Evolutionary conservation across 768 basidiomycete species (phyloP), one percentile per base, ranked within the genome.

Genomic region (Rhodotorula diobovata): DNA sequence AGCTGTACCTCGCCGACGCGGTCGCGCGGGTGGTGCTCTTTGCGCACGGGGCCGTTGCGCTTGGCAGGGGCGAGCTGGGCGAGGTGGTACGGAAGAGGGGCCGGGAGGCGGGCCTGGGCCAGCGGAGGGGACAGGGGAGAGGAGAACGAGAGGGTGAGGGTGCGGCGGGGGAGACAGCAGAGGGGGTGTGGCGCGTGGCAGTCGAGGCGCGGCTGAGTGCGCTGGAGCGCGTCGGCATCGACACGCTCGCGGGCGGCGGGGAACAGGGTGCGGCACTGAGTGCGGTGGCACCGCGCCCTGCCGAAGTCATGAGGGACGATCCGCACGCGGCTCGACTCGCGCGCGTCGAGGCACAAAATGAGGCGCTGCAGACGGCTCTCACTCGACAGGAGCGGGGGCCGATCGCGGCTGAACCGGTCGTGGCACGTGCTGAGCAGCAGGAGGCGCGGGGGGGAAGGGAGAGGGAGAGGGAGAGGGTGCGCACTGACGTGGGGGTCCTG

Each of bases 1-100:
- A 23, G 58, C 63, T 71, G 30, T 63, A 71, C 61, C 45, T 67
- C 18, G 28, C 53, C 56, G 70, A 71, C 41, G 55, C 65, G 2
- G 9, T 71, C 41, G 41, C 61, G 2, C 54, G 70, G 28, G 18
- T 71, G 57, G 62, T 34, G 20, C 30, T 60, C 0, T 32, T 54
- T 9, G 7, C 56, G 12, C 54, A 46, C n/a, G 5, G 25, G 30
- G 20, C 3, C n/a, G n/a, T n/a, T n/a, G n/a, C n/a, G n/a, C n/a
- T n/a, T n/a, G n/a, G n/a, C n/a, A n/a, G n/a, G n/a, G n/a, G 50
- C 46, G 34, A 51, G 39, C 50, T 6, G 56, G n/a, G n/a, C 35
- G 35, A 30, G 50, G 2, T 20, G 45, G 51, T 34, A 2, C 25
- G 51, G 41, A 46, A 25, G 59, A 37, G 6, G 51, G 23, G 30